Base-by-base conservation (phyloP, 306 rosid genomes). In the Acacia melanoxylon region DNA sequence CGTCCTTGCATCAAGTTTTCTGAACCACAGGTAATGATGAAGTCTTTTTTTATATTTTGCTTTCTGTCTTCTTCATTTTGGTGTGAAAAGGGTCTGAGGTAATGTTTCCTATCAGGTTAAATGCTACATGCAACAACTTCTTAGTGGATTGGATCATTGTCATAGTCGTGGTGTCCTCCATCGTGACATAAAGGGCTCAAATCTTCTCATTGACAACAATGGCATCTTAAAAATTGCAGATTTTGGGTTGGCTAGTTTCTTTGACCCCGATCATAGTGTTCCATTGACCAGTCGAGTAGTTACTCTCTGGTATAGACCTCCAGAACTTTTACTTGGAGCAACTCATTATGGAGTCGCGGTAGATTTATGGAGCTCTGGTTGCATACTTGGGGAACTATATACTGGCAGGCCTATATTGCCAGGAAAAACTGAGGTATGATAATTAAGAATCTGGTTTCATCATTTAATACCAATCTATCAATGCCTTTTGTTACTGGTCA, bases 141-240 rank as follows among this genome's bases (percentile, higher is more conserved):
- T 95, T 68, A 86, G 97, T 78, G 99, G 98, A 58, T 88, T 95
- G 81, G 87, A 93, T 79, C 93, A 95, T 85, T 95, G 98, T 80
- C 99, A 95, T 82, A 88, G 92, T 76, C 91, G 79, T 46, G 98
- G 98, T 81, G 86, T 95, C 82, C 87, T 95, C 89, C 99, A 95
- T 58, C 99, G 99, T 56, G 99, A 95, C 81, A 93, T 95, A 92
- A 95, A 95, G 92, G 99, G 99, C 20, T 92, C 99, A 78, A 95
- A 95, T 88, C 98, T 95, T 81, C 97, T 95, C 58, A 76, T 95
- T 71, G 94, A 93, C 86, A 87, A 93, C 52, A 87, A 81, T 75
- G 98, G 98, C 49, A 70, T 89, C 81, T 89, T 95, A 87, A 95
- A 95, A 88, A 95, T 95, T 75, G 99, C 98, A 0, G 99, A 95